phyloP scores from a whole-genome alignment of 306 rosid species.

The Rosa multiflora region DNA sequence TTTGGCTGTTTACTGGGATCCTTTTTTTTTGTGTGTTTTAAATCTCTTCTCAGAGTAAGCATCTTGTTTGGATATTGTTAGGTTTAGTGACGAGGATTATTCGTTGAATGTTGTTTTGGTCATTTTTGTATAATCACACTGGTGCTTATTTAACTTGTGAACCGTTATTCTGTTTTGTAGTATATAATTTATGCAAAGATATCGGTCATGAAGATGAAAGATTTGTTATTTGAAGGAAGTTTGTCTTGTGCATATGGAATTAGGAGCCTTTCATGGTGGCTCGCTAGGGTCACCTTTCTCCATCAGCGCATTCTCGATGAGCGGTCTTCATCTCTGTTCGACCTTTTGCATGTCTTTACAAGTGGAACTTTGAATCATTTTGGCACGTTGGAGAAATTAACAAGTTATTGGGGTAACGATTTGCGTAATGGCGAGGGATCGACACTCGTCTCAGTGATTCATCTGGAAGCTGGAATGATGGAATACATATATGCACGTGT shows the following conservation, averaged over 20 bases:
- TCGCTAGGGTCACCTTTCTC: conserved; percentile 64
- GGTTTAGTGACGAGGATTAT: neutral
- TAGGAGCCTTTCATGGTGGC: conserved; percentile 86
- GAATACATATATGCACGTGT: conserved; percentile 79
- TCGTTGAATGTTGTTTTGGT: neutral
- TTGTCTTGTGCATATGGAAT: conserved; percentile 35
- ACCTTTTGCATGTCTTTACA: conserved; percentile 65
- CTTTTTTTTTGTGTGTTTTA: too few relatives aligned
- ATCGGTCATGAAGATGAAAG: conserved; percentile 65
- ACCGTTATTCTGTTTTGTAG: conserved; percentile 41
- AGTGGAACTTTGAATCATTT: conserved; percentile 51
- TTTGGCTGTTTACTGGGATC: neutral
- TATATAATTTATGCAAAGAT: conserved; percentile 86
- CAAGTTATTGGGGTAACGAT: conserved; percentile 56
- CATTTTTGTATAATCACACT: neutral
- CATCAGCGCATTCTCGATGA: conserved; percentile 84
- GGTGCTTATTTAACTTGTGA: neutral
- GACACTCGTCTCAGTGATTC: conserved; percentile 59
- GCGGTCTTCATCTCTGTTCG: conserved; percentile 72
- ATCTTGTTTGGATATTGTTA: neutral
- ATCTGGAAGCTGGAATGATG: conserved; percentile 83
- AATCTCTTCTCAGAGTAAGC: neutral
- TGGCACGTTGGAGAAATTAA: conserved; percentile 53
- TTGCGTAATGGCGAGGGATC: conserved; percentile 50
- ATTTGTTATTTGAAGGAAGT: conserved; percentile 45